Evolutionary conservation across 2,329 filamentous ascomycete species (phyloP).

Genomic region (Colletotrichum zoysiae): DNA sequence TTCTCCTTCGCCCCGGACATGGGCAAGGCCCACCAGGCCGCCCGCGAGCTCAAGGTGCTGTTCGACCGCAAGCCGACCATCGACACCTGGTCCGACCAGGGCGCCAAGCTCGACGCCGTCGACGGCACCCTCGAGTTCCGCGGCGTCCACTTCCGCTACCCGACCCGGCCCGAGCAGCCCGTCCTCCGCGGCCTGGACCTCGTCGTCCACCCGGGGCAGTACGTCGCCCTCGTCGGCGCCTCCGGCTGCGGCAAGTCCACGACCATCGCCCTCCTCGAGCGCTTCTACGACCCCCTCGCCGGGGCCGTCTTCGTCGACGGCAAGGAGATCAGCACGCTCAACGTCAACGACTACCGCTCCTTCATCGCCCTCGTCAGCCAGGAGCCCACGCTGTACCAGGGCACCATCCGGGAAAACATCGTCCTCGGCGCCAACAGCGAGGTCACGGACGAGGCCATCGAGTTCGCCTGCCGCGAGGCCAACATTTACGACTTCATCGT

Average conservation of each 20-base stretch:
- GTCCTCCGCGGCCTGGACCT: conserved; percentile 88
- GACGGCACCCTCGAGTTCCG: conserved; percentile 89
- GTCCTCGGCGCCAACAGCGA: conserved; percentile 78
- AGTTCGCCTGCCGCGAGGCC: conserved; percentile 86
- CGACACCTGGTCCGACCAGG: conserved; percentile 82
- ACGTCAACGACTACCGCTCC: conserved; percentile 87
- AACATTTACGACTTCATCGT: conserved; percentile 95
- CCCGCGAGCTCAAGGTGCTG: conserved; percentile 81
- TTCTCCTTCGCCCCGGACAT: conserved; percentile 94
- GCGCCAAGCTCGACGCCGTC: conserved; percentile 71
- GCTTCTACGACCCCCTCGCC: conserved; percentile 90
- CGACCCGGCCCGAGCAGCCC: conserved; percentile 90
- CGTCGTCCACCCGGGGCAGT: conserved; percentile 80
- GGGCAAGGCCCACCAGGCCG: conserved; percentile 91
- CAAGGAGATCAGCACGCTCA: conserved; percentile 82
- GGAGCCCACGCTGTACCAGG: conserved; percentile 95
- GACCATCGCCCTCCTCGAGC: conserved; percentile 89
- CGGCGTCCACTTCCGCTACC: conserved; percentile 94
- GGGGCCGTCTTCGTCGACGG: conserved; percentile 88
- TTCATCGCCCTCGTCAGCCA: conserved; percentile 91
- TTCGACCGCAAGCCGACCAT: conserved; percentile 87
- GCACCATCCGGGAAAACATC: conserved; percentile 91
- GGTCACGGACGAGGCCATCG: conserved; percentile 78
- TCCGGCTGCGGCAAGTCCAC: conserved; percentile 96
- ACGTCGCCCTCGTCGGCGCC: conserved; percentile 91